Conservation (phyloP, 768 basidiomycete genomes). For the Mycena galopus region DNA sequence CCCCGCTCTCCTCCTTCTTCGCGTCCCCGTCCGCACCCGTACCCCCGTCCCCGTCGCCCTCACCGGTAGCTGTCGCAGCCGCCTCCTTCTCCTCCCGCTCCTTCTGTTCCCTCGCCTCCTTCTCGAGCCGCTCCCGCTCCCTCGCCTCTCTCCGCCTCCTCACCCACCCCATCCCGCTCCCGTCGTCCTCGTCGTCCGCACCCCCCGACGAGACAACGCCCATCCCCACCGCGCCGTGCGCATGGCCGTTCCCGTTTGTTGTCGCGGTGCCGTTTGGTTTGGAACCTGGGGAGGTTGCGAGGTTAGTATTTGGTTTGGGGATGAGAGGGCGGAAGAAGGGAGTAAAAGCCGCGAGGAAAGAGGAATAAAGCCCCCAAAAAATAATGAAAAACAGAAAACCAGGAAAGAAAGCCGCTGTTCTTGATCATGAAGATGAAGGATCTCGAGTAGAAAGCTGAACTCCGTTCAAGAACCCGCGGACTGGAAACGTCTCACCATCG, state of each 20-base stretch:
- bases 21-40: conserved; percentile 49
- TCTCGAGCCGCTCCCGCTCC: no score
- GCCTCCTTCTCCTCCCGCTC: conserved; percentile 59
- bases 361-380: no score
- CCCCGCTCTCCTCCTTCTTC: conserved; percentile 41
- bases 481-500: no score
- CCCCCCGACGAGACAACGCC: conserved; percentile 42
- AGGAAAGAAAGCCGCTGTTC: no score
- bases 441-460: no score
- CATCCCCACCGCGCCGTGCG: conserved; percentile 42
- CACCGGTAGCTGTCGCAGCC: conserved; percentile 40
- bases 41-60: conserved; percentile 46
- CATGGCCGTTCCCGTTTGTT: conserved; percentile 34
- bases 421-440: no score
- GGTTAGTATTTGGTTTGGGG: no score
- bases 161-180: conserved; percentile 91
- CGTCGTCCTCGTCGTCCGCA: conserved; percentile 74
- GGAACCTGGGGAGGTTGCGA: no score
- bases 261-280: neutral
- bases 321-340: no score
- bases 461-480: no score
- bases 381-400: no score
- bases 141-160: conserved; percentile 69
- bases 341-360: no score
- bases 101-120: conserved; percentile 69